Evolutionary conservation across 176 grass and related monocot species (phyloP).

Genomic region (Rhipidocladum racemiflorum): DNA sequence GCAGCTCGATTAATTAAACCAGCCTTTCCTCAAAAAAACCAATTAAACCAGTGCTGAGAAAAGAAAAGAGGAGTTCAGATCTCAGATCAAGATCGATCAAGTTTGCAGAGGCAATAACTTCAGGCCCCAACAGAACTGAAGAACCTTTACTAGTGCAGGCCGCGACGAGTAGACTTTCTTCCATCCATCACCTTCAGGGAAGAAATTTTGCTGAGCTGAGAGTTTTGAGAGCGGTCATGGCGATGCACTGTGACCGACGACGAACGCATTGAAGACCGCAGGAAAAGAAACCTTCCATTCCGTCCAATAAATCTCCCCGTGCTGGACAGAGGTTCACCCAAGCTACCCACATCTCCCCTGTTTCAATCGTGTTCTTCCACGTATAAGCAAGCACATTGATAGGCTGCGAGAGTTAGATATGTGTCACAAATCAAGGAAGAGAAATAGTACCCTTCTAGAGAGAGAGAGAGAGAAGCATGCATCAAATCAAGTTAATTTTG

Average conservation of each 20-base stretch:
- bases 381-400: not conserved
- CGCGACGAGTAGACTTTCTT: not conserved
- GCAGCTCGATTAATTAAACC: not conserved
- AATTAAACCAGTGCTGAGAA: not conserved
- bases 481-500: not conserved
- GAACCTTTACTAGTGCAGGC: not conserved
- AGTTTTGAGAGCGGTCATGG: conserved; percentile 17
- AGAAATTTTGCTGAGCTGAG: not conserved
- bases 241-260: conserved; percentile 28
- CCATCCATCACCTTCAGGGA: not conserved
- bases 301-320: not conserved
- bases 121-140: not conserved
- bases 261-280: conserved; percentile 7
- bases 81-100: not conserved
- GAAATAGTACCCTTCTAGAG: no score
- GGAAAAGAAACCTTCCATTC: not conserved
- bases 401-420: not conserved
- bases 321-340: not conserved
- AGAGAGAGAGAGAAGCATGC: not conserved
- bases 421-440: not conserved
- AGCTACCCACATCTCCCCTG: not conserved
- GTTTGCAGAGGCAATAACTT: not conserved
- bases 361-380: not conserved
- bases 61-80: not conserved
- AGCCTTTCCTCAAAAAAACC: no score